Percentiles rank a stretch among this genome's conserved stretches.
These are phyloP conservation scores for Mycena chlorophos DNA, from an alignment of 768 basidiomycete species.

Conservation along the genomic window DNA sequence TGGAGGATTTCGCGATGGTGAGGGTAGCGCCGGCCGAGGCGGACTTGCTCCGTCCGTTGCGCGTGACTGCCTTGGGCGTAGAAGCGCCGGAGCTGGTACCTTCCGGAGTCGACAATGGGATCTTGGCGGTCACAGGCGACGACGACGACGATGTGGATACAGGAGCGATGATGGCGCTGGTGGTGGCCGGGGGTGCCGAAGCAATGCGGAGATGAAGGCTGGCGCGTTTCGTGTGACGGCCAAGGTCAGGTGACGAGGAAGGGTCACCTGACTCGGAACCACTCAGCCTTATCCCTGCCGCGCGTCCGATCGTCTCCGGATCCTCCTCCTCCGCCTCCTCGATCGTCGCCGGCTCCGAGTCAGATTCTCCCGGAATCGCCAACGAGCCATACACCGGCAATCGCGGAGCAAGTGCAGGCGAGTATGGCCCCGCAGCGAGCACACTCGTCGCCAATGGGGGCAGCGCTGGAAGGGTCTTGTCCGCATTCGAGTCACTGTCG, in stretches of 20 bases:
- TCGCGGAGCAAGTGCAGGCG: constrained; percentile 10
- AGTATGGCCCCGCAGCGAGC: constrained; percentile 18
- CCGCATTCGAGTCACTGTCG: background rate
- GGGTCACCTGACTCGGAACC: background rate
- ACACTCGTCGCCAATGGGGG: constrained; percentile 14
- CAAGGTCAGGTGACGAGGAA: background rate
- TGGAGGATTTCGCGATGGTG: background rate
- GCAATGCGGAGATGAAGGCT: background rate
- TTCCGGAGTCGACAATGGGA: background rate
- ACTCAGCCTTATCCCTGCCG: background rate
- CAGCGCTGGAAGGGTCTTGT: constrained; percentile 13
- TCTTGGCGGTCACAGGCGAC: background rate
- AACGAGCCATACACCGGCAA: background rate
- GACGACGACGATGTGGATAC: background rate
- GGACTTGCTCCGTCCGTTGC: background rate
- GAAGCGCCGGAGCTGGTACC: background rate
- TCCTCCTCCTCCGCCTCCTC: background rate
- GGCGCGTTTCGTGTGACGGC: background rate
- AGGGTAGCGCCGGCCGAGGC: background rate
- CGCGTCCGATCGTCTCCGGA: background rate
- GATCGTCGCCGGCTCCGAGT: background rate
- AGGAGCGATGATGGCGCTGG: background rate
- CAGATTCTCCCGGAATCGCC: background rate
- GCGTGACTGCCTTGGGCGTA: background rate
- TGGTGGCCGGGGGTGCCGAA: background rate